A percentile compares a stretch with the other conserved stretches of the same genome.
Evolutionary conservation across 257 asterid genomes (phyloP).

Genomic region (Rubia yunnanensis): DNA sequence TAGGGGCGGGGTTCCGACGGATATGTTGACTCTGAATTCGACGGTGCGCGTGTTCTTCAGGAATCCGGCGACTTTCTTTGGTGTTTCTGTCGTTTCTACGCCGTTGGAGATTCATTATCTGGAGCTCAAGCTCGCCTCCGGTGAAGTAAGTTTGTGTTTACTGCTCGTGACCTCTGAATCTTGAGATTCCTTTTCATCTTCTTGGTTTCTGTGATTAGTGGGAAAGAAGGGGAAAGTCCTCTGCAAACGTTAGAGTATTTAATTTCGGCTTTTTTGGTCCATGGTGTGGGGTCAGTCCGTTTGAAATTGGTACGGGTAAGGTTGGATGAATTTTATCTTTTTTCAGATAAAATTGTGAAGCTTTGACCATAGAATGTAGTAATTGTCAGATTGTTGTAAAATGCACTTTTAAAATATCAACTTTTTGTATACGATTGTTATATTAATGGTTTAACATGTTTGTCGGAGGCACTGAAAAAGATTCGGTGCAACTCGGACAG

Average conservation of each 20-base stretch:
- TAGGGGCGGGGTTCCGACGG: constrained; percentile 79
- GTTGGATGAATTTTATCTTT: too few relatives aligned
- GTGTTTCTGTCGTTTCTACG: constrained; percentile 75
- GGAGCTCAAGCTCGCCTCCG: constrained; percentile 67
- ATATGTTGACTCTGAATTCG: constrained; percentile 78
- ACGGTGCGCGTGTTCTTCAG: constrained; percentile 64
- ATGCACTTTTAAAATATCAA: too few relatives aligned
- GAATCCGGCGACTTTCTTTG: constrained; percentile 83
- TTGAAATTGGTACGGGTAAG: neutral
- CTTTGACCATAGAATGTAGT: too few relatives aligned
- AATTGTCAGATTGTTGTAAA: too few relatives aligned
- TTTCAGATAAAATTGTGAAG: too few relatives aligned
- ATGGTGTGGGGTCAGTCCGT: neutral
- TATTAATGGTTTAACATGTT: too few relatives aligned
- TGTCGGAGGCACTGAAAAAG: too few relatives aligned
- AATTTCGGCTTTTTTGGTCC: neutral
- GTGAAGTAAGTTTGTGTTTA: constrained; percentile 44
- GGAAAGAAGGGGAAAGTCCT: neutral
- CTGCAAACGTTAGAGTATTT: neutral
- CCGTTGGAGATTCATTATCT: constrained; percentile 60
- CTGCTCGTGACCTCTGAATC: neutral
- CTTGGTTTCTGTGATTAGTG: constrained; percentile 9
- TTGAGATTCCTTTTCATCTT: neutral
- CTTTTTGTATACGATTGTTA: too few relatives aligned
- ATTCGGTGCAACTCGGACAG: too few relatives aligned